Conservation (phyloP, 2,329 filamentous ascomycete species). For the Scedosporium minutisporum region DNA sequence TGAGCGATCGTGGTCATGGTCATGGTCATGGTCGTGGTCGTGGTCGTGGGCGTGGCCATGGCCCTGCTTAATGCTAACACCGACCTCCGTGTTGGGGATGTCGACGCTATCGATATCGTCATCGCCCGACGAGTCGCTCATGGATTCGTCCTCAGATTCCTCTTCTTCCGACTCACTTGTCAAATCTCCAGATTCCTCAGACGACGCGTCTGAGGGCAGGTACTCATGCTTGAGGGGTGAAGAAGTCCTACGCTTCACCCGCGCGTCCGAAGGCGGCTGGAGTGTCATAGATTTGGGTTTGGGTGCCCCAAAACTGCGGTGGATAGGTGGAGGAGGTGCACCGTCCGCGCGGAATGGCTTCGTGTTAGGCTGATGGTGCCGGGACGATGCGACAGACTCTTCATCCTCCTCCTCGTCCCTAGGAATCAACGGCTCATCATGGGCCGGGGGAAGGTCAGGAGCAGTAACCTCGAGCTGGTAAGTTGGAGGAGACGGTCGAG, state of each 20-base stretch:
- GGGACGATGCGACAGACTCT: no score
- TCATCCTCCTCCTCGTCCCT: neutral
- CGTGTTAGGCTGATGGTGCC: conserved; percentile 9
- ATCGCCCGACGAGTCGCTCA: conserved; percentile 32
- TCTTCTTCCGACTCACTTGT: conserved; percentile 43
- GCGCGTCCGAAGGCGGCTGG: conserved; percentile 3
- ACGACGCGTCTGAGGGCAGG: conserved; percentile 65
- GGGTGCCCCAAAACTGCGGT: conserved; percentile 31
- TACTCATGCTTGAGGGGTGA: conserved; percentile 97
- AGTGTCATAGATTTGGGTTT: conserved; percentile 22
- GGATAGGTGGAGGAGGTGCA: conserved; percentile 45
- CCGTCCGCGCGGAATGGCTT: conserved; percentile 38
- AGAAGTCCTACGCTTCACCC: conserved; percentile 41
- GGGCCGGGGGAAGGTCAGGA: neutral
- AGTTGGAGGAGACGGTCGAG: conserved; percentile 12
- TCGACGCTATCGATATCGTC: conserved; percentile 53
- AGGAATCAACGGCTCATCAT: neutral
- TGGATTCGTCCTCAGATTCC: conserved; percentile 26
- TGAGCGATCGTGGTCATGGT: conserved; percentile 11
- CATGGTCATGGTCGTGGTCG: no score
- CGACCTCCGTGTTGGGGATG: conserved; percentile 48
- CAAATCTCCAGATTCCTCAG: conserved; percentile 48
- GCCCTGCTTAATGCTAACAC: conserved; percentile 43
- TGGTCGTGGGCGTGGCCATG: conserved; percentile 14
- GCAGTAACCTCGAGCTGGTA: neutral